A percentile compares a stretch with the other conserved stretches of the same genome.
Conservation (phyloP, 2,329 filamentous ascomycete genomes). For the Arthrobotrys iridis region DNA sequence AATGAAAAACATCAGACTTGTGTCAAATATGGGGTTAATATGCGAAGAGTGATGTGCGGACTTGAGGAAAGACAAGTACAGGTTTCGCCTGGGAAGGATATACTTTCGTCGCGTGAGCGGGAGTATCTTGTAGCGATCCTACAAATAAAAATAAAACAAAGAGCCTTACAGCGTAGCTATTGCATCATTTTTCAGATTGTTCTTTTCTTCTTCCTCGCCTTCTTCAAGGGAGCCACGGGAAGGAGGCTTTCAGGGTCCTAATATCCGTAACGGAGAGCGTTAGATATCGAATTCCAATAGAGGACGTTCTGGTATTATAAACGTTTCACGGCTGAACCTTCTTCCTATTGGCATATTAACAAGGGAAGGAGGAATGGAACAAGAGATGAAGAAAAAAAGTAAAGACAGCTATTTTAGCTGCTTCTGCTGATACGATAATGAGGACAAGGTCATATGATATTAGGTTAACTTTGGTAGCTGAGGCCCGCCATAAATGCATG, state of each 20-base stretch:
- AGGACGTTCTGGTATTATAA: slow-evolving; percentile 25
- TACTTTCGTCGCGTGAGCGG: neutral
- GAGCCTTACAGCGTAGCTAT: slow-evolving; percentile 1
- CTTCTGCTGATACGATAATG: slow-evolving; percentile 41
- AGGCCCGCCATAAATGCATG: neutral
- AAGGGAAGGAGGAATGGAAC: neutral
- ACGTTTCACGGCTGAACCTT: slow-evolving; percentile 25
- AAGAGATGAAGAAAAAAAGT: neutral
- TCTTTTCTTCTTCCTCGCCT: too few species aligned
- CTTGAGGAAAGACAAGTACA: slow-evolving; percentile 17
- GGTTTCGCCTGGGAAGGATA: neutral
- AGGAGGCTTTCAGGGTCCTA: neutral
- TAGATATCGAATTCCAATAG: slow-evolving; percentile 13
- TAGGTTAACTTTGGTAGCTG: neutral
- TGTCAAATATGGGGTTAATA: neutral
- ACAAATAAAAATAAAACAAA: neutral
- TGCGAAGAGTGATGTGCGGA: neutral
- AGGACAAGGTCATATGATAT: slow-evolving; percentile 49
- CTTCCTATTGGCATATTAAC: slow-evolving; percentile 19
- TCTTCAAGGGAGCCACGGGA: slow-evolving; percentile 13
- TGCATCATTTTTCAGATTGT: slow-evolving; percentile 9
- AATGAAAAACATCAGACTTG: slow-evolving; percentile 24
- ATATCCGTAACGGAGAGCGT: slow-evolving; percentile 29
- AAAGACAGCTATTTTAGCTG: neutral
- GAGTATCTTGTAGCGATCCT: neutral